A percentile compares a stretch with the other conserved stretches of the same genome.
These are phyloP conservation scores for Cercospora sp. DNA, from an alignment of 2,329 filamentous ascomycete genomes.

Conservation along the genomic window DNA sequence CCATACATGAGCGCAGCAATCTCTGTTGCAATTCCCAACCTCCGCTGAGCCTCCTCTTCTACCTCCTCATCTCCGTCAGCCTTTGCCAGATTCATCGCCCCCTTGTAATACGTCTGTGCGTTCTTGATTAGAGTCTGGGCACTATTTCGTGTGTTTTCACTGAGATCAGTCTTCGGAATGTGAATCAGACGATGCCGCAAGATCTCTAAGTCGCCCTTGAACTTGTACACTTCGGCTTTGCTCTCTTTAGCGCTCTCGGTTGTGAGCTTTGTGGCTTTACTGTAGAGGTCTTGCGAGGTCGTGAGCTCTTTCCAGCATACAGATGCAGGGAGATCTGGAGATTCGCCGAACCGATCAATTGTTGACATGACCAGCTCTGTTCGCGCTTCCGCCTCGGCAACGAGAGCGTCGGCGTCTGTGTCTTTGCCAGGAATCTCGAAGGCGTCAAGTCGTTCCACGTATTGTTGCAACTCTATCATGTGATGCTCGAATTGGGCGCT, in stretches of 20 bases:
- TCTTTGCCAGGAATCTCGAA: slow-evolving; percentile 45
- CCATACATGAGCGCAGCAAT: slow-evolving; percentile 44
- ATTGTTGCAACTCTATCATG: slow-evolving; percentile 54
- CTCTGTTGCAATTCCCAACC: slow-evolving; percentile 41
- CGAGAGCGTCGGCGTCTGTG: slow-evolving; percentile 58
- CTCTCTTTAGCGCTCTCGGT: slow-evolving; percentile 45
- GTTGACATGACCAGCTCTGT: slow-evolving; percentile 35
- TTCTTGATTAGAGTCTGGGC: slow-evolving; percentile 54
- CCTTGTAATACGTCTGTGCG: slow-evolving; percentile 60
- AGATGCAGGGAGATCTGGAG: slow-evolving; percentile 28
- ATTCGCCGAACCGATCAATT: slow-evolving; percentile 31
- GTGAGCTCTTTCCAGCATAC: slow-evolving; percentile 56
- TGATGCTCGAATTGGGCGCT: slow-evolving; percentile 59
- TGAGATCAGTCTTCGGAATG: slow-evolving; percentile 37
- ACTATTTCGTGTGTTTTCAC: slow-evolving; percentile 48
- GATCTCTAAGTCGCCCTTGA: slow-evolving; percentile 58
- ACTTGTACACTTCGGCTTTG: slow-evolving; percentile 54
- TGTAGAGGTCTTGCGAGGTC: slow-evolving; percentile 53
- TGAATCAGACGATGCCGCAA: slow-evolving; percentile 54
- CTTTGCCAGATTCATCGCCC: slow-evolving; percentile 44
- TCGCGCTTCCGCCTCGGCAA: slow-evolving; percentile 35
- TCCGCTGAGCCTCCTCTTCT: slow-evolving; percentile 47
- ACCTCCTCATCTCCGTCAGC: slow-evolving; percentile 30
- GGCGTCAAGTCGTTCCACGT: slow-evolving; percentile 47
- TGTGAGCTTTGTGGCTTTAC: slow-evolving; percentile 53